A percentile compares a stretch with the other conserved stretches of the same genome.
phyloP scores from a whole-genome alignment of 2,329 filamentous ascomycete genomes.

The Botrytis hyacinthi region DNA sequence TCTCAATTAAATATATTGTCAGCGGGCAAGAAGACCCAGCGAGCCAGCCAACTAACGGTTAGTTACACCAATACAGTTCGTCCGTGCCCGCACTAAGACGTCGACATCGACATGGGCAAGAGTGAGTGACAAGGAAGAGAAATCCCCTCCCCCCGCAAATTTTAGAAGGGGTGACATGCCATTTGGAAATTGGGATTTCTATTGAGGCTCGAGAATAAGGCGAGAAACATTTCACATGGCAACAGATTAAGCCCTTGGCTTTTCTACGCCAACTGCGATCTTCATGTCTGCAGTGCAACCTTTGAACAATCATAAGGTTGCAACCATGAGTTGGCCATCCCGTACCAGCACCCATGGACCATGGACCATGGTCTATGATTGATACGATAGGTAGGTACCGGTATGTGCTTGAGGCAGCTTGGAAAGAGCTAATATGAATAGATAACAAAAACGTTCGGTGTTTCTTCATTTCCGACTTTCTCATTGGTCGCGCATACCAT shows the following conservation, averaged over 20 bases:
- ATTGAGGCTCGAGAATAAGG: background rate
- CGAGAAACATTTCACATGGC: background rate
- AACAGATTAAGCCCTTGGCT: background rate
- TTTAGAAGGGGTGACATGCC: background rate
- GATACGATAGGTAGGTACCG: background rate
- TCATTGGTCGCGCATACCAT: background rate
- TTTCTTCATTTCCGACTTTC: background rate
- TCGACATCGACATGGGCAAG: background rate
- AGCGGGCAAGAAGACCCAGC: background rate
- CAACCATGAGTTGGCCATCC: background rate
- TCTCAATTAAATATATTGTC: background rate
- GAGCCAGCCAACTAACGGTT: background rate
- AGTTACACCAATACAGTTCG: background rate
- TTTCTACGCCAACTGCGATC: background rate
- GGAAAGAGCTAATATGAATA: background rate
- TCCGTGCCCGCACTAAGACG: background rate
- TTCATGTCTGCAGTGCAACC: background rate
- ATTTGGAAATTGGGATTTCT: background rate
- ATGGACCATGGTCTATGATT: background rate
- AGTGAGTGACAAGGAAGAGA: background rate
- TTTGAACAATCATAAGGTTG: background rate
- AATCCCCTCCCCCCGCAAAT: background rate
- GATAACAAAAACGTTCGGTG: background rate
- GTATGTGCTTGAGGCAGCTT: background rate
- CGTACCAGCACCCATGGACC: background rate